phyloP scores from a whole-genome alignment of 2,329 filamentous ascomycete genomes.

The Aspergillus pseudonomiae region DNA sequence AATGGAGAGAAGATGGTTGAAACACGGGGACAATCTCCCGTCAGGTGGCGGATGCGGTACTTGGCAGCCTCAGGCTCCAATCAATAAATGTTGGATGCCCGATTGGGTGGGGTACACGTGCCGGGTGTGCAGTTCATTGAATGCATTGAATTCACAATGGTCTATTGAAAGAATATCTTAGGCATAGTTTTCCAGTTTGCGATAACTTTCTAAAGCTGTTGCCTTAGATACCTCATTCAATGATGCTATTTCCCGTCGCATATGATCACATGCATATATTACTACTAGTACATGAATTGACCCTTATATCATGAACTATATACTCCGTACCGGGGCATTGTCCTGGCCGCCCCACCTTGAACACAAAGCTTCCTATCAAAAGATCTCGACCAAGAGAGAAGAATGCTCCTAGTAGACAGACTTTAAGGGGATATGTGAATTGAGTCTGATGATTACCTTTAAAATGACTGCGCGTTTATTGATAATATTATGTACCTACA shows the following conservation, averaged over 20 bases:
- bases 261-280: neutral
- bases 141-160: neutral
- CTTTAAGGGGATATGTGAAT: neutral
- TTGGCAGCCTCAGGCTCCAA: slow-evolving; percentile 12
- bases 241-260: neutral
- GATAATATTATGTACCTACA: neutral
- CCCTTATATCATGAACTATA: neutral
- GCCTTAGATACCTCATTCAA: neutral
- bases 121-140: slow-evolving; percentile 26
- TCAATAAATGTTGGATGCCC: slow-evolving; percentile 11
- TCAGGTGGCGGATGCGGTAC: slow-evolving; percentile 14
- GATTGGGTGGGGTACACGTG: slow-evolving; percentile 26
- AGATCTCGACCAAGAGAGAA: too few species aligned
- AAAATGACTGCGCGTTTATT: neutral
- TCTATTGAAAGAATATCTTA: neutral
- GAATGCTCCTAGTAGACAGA: neutral
- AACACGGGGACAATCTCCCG: slow-evolving; percentile 9
- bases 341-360: neutral
- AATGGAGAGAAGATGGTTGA: slow-evolving; percentile 13
- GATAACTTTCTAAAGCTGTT: neutral
- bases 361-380: neutral
- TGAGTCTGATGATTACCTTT: neutral
- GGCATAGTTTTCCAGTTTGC: neutral
- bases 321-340: neutral
- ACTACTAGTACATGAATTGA: neutral